phyloP scores from a whole-genome alignment of 2,329 filamentous ascomycete genomes.

The Exophiala alcalophila region DNA sequence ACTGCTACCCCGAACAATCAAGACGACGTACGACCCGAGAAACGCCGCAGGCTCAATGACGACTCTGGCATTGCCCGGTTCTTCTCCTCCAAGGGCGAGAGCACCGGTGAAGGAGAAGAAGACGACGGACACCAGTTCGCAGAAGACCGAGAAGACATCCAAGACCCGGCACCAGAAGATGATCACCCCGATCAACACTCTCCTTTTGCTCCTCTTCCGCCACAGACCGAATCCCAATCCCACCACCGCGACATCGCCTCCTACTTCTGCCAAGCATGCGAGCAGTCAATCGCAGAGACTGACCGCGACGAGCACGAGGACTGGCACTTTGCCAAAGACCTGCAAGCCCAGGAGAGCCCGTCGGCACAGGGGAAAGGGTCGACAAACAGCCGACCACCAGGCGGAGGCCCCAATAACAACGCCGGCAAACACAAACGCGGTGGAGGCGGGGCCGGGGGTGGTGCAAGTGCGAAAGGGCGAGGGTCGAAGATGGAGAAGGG shows the following conservation, averaged over 20 bases:
- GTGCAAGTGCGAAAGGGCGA: conserved; percentile 16
- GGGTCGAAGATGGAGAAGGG: conserved; percentile 26
- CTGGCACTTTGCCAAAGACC: conserved; percentile 89
- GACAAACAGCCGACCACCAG: conserved; percentile 26
- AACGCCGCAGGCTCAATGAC: conserved; percentile 50
- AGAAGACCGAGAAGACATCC: conserved; percentile 21
- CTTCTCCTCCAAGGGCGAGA: conserved; percentile 48
- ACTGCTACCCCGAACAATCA: conserved; percentile 32
- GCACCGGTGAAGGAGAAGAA: conserved; percentile 32
- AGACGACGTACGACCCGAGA: conserved; percentile 28
- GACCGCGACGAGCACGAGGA: conserved; percentile 77
- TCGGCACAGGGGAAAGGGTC: conserved; percentile 29
- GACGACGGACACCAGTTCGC: conserved; percentile 20
- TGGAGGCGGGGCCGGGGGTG: too few relatives aligned
- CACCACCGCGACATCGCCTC: conserved; percentile 22
- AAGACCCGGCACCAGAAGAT: conserved; percentile 21
- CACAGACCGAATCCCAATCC: too few relatives aligned
- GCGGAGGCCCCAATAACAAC: too few relatives aligned
- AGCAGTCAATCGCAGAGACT: conserved; percentile 54
- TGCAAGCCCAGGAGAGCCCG: conserved; percentile 64
- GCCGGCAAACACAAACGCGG: conserved; percentile 23
- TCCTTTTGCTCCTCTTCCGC: too few relatives aligned
- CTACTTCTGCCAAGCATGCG: conserved; percentile 65
- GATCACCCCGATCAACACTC: too few relatives aligned
- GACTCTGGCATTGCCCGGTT: conserved; percentile 57